Evolutionary conservation across 441 rosid genomes (phyloP).

Genomic region (Arabidopsis lyrata): DNA sequence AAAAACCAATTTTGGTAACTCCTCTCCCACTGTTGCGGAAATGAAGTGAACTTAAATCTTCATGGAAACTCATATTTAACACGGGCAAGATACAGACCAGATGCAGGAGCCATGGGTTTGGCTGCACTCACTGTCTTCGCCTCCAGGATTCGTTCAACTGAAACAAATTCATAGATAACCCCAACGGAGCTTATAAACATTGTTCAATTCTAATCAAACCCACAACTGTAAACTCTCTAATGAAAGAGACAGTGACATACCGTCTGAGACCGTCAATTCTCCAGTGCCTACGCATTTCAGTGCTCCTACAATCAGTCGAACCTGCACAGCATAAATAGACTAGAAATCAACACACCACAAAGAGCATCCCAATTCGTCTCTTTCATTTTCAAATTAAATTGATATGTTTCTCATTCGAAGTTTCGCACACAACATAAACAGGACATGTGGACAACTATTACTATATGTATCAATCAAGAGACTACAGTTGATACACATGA

Average conservation of each 20-base stretch:
- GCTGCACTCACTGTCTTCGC: conserved; percentile 77
- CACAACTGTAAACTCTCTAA: conserved; percentile 13
- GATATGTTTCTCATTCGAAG: conserved; percentile 8
- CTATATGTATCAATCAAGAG: conserved; percentile 15
- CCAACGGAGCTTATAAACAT: neutral
- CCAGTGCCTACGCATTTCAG: conserved; percentile 90
- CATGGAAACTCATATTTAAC: conserved; percentile 79
- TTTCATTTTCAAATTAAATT: neutral
- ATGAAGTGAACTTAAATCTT: conserved; percentile 21
- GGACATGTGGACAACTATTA: neutral
- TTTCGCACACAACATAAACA: neutral
- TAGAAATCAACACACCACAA: conserved; percentile 14
- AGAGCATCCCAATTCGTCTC: conserved; percentile 10
- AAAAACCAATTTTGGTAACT: neutral
- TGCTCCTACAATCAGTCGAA: conserved; percentile 85
- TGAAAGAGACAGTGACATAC: conserved; percentile 46
- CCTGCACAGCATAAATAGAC: conserved; percentile 54
- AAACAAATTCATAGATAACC: conserved; percentile 30
- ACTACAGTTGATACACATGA: conserved; percentile 6
- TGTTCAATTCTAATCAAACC: conserved; percentile 7
- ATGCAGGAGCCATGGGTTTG: conserved; percentile 93
- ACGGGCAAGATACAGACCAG: conserved; percentile 82
- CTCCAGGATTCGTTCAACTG: conserved; percentile 76
- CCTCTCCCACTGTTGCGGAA: neutral
- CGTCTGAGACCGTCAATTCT: conserved; percentile 68